Evolutionary conservation across 768 basidiomycete genomes (phyloP), one percentile per base, ranked within the genome.

Genomic region (Tulasnella sp.): DNA sequence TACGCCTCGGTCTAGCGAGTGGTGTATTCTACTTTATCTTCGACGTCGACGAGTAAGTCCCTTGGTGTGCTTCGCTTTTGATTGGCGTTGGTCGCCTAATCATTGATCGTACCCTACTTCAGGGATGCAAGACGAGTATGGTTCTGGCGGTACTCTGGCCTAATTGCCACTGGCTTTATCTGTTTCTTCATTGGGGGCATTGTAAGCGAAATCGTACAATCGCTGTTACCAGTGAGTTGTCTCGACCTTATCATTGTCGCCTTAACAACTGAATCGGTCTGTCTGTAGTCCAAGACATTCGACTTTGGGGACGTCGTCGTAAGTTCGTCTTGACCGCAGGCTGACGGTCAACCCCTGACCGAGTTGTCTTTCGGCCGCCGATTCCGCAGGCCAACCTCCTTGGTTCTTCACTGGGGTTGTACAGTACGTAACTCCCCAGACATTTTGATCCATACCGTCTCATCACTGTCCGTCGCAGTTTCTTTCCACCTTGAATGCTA

Each of bases 11-110:
- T 53, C 60, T 85, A 23, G 85, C 86, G 1, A 91, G 86, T 0
- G 81, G 70, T 2, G 78, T 89, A 5, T 90, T 90, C 68, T 91
- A 88, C 69, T 90, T 89, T 65, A 86, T 90, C 45, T 76, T 87
- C 32, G 88, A 91, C 63, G 81, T 88, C 7, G 88, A 91, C 59
- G 88, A 91, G 87, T 91, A 63, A 67, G 84, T 71, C 17, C 11
- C 36, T 37, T 51, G 4, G 7, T 3, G 12, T 3, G 15, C n/a
- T 31, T 12, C 14, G 7, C 8, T n/a, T 31, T 12, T 12, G 11
- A 14, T 6, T 11, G 8, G 9, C 29, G 36, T 6, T 27, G 7
- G 3, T 9, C 29, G 25, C 23, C 17, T 15, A n/a, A 25, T 40
- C 2, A 49, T 34, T 14, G n/a, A 3, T 5, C 15, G 31, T 43